Percentiles rank a stretch among this genome's conserved stretches.
phyloP scores from a whole-genome alignment of 2,329 filamentous ascomycete genomes.

The Fusarium beomiforme region DNA sequence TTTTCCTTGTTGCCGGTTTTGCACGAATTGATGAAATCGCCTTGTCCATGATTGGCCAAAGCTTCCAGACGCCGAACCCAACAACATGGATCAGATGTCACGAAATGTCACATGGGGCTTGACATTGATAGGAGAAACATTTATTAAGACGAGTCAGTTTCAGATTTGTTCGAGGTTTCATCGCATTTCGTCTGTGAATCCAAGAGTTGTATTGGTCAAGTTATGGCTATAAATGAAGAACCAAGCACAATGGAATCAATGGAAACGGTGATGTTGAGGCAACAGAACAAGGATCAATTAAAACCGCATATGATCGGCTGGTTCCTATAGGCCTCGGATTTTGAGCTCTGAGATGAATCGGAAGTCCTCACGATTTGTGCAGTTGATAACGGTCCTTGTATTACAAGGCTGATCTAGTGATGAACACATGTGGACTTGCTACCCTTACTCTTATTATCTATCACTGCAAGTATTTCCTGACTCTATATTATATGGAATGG shows the following conservation, averaged over 20 bases:
- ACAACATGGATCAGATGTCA: neutral
- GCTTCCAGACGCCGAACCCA: neutral
- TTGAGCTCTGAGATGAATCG: neutral
- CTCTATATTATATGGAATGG: neutral
- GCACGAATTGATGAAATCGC: conserved; percentile 28
- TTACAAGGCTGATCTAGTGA: neutral
- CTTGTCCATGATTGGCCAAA: conserved; percentile 19
- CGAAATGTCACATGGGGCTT: neutral
- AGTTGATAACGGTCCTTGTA: neutral
- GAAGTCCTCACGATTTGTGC: neutral
- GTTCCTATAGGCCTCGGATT: neutral
- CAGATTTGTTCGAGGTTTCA: neutral
- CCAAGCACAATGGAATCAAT: no score
- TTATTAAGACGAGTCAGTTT: neutral
- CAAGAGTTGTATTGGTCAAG: neutral
- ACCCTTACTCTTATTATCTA: neutral
- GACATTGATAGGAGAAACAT: neutral
- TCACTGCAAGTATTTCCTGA: neutral
- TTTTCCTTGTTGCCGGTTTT: conserved; percentile 31
- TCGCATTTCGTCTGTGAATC: neutral
- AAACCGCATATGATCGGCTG: neutral
- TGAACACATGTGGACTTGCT: neutral
- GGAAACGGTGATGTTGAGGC: neutral
- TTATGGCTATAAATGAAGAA: no score
- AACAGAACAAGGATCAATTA: neutral